Base-by-base conservation (phyloP, 495 filamentous ascomycete species). In the Barbatosphaeria neglecta region DNA sequence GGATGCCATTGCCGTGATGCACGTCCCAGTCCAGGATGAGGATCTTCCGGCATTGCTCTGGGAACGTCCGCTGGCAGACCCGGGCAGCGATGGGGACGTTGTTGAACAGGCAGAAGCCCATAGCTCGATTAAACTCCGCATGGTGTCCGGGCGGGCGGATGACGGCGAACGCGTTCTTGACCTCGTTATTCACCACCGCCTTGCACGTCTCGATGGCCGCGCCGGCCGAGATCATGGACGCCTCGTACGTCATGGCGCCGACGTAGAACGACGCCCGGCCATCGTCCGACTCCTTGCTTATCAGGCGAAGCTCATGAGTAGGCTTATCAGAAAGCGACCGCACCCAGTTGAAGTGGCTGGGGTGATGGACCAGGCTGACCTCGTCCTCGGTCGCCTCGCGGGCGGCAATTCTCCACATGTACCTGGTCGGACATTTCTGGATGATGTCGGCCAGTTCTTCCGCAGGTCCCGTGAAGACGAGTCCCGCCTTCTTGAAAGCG, bases 91-190 rank as follows among this genome's bases (percentile, higher is more conserved):
- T 83, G 23, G 83, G 84, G 10, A 96, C 93, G 64, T 99, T 99
- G 65, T 99, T 95, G 61, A 95, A 96, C 15, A 97, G 67, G 62
- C 92, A 98, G 59, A 98, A 98, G 0, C 92, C 92, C 78, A 92
- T 88, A 6, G 92, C 73, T 13, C 76, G 68, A 52, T 90, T 74
- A 42, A 74, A 76, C 57, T 97, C 93, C 1, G 92, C 93, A 65
- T 98, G 92, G 54, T 98, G 92, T 2, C 92, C 93, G 0, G 92
- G 92, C 2, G 92, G 92, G 35, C 92, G 80, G 48, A 98, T 92
- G 13, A 97, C 81, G 0, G 92, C 92, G 55, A 98, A 90, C 2
- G 86, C 87, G 57, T 98, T 98, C 59, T 90, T 95, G 41, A 95
- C 83, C 25, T 73, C 71, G 8, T 87, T 82, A 10, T 70, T 66